Base-by-base conservation (phyloP, 2,329 filamentous ascomycete species). In the Penicillium sp. region DNA sequence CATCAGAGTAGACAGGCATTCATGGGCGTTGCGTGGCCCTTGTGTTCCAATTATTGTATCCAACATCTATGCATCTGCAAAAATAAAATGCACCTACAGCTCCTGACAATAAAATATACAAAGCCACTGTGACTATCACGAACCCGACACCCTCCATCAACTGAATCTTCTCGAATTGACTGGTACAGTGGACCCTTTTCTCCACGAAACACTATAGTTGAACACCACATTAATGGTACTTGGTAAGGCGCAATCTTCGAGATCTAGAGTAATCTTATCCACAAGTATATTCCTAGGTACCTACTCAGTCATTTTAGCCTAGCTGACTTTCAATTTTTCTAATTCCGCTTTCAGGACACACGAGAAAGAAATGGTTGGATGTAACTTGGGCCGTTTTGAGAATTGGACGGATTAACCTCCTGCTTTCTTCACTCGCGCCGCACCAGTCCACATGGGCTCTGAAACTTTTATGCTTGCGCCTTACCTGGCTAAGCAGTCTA, bases 21-120 rank as follows among this genome's bases (percentile, higher is more conserved):
- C n/a, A 26, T 48, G 45, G 61, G 39, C 63, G 63, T 65, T 65
- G 57, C 50, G 53, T 57, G 59, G 53, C 45, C 53, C 46, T 53
- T 62, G 53, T 56, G 51, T 57, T 58, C 47, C 53, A 56, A 52
- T 49, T 21, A 54, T 53, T 58, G 53, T 52, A 52, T 54, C 29
- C 50, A 37, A 37, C 53, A 57, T 54, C 43, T 52, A 35, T 51
- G 47, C 49, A 55, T 59, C 33, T n/a, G 31, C 39, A 53, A 53
- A 50, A 22, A 13, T n/a, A 41, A 10, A 41, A 21, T 21, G 37
- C 37, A 55, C 57, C 39, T 16, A 22, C 33, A 54, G 6, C 10
- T 8, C 35, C 16, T 37, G 35, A 19, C 33, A n/a, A 37, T 1
- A 37, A n/a, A 37, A 19, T 14, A 19, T 37, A 37, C 35, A 8